Base-by-base conservation (phyloP, 495 filamentous ascomycete genomes). In the Hypoxylon intermedium region DNA sequence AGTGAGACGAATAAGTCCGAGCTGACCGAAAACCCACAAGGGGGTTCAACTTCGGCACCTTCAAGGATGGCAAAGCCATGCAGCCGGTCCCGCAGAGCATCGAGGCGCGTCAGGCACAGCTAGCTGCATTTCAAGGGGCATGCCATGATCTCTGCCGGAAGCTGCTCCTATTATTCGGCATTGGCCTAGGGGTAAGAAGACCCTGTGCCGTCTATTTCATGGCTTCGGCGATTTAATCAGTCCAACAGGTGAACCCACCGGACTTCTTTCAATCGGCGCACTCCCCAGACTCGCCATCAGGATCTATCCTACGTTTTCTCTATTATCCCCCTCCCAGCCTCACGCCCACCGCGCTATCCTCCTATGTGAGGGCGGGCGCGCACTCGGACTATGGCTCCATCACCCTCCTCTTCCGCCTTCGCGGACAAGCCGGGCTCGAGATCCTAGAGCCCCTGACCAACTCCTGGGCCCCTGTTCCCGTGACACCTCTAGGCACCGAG, bases 381-480 rank as follows among this genome's bases (percentile, higher is more conserved):
- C 93, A 98, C 72, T 93, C 88, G 6, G 93, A 97, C 68, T 97
- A 97, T 68, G 93, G 92, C 9, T 91, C 86, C 1, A 76, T 96
- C 43, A 97, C 93, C 0, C 78, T 96, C 0, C 82, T 97, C 13
- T 97, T 97, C 75, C 91, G 93, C 64, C 83, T 89, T 1, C 84
- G 85, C 6, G 87, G 87, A 0, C 90, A 97, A 56, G 87, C 90
- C 0, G 94, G 94, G 0, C 80, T 98, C 4, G 93, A 98, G 72
- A 91, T 98, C 45, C 82, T 87, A 1, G 87, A 85, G 1, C 79
- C 81, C 0, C 67, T 80, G n/a, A 64, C 68, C 37, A 57, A 67
- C 1, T 67, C 68, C 1, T 90, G 88, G 88, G 76, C 73, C 0
- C 74, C 85, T 5, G 87, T 90, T 0, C 86, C 88, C 4, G 85